Conservation (phyloP, 257 asterid species). For the Capsicum baccatum region DNA sequence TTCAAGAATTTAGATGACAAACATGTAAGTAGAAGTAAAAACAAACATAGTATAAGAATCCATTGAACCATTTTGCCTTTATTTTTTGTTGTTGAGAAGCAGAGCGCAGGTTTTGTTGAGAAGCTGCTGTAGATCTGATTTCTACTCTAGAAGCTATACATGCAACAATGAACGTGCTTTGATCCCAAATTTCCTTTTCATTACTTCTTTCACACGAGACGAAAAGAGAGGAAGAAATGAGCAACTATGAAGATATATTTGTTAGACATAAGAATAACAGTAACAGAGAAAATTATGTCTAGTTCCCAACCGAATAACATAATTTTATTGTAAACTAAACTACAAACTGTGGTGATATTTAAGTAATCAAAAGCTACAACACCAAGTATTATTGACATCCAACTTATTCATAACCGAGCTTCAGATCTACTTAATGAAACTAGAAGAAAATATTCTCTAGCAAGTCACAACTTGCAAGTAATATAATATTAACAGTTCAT, state of each 20-base stretch:
- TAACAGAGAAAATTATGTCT: neutral
- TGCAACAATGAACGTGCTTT: neutral
- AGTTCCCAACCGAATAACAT: neutral
- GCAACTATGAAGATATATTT: neutral
- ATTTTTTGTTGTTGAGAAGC: neutral
- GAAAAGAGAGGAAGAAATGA: neutral
- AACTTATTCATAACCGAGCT: constrained; percentile 12
- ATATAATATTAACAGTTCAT: constrained; percentile 19
- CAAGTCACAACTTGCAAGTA: constrained; percentile 7
- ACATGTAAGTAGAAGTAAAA: too few relatives aligned
- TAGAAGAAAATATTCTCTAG: neutral
- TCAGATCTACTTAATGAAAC: neutral
- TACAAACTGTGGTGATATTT: neutral
- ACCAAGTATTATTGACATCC: neutral
- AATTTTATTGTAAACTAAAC: neutral
- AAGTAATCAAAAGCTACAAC: neutral
- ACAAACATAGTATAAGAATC: too few relatives aligned
- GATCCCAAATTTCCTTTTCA: neutral
- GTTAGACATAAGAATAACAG: neutral
- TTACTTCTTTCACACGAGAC: neutral
- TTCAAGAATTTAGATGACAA: too few relatives aligned
- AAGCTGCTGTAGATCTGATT: neutral
- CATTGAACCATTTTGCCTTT: too few relatives aligned
- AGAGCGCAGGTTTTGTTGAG: neutral
- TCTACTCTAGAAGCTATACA: neutral